A percentile compares a stretch with the other conserved stretches of the same genome.
Evolutionary conservation across 495 filamentous ascomycete species (phyloP).

Genomic region (Eremomyces bilateralis): DNA sequence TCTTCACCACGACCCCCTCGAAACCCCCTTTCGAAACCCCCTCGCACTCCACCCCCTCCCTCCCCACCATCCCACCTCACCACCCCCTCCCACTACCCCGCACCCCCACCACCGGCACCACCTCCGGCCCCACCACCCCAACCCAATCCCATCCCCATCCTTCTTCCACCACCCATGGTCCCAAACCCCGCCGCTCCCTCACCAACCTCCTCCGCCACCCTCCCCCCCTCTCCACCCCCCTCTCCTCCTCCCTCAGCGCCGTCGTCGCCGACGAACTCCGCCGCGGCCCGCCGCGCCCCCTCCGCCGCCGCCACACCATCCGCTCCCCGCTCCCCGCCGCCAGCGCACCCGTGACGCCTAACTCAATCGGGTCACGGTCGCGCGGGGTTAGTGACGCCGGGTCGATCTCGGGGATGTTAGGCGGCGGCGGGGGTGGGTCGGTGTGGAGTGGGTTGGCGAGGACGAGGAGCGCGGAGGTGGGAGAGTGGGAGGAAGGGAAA

Average conservation of each 20-base stretch:
- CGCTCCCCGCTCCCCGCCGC: too few species aligned
- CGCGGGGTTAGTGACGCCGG: too few species aligned
- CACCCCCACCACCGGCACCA: neutral
- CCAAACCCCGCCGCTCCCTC: neutral
- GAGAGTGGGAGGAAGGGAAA: too few species aligned
- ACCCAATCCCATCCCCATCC: neutral
- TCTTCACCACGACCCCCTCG: neutral
- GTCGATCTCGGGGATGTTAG: too few species aligned
- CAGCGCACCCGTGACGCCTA: too few species aligned
- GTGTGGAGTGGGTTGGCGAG: too few species aligned
- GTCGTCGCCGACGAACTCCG: conserved; percentile 20
- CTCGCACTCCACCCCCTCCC: neutral
- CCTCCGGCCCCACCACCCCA: neutral
- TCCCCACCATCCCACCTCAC: neutral
- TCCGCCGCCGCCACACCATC: too few species aligned
- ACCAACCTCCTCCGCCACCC: conserved; percentile 11
- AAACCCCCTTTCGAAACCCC: neutral
- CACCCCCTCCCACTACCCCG: neutral
- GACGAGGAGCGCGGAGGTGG: too few species aligned
- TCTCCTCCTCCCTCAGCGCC: conserved; percentile 33
- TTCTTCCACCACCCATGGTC: too few species aligned
- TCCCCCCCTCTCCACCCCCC: conserved; percentile 26
- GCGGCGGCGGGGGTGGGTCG: too few species aligned
- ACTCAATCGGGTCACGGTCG: too few species aligned
- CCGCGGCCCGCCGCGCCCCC: too few species aligned